A percentile compares a stretch with the other conserved stretches of the same genome.
These are phyloP conservation scores for Microsporum audouinii DNA, from an alignment of 2,329 filamentous ascomycete species.

Conservation along the genomic window DNA sequence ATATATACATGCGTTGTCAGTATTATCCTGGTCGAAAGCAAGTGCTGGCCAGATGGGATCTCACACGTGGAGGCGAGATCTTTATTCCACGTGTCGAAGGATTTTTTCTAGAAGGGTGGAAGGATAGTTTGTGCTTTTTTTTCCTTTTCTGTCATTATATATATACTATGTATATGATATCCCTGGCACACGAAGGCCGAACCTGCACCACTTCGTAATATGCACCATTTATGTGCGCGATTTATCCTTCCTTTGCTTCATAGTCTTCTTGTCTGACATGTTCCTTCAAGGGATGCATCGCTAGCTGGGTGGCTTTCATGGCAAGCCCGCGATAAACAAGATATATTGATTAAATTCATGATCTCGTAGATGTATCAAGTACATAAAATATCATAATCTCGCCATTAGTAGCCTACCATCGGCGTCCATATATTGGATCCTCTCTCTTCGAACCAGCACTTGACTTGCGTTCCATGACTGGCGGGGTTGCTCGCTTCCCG, in stretches of 20 bases:
- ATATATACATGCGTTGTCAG: not conserved
- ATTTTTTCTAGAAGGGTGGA: not conserved
- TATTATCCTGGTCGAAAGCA: not conserved
- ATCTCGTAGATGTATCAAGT: not conserved
- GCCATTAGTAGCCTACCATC: constrained; percentile 15
- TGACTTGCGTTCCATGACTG: constrained; percentile 11
- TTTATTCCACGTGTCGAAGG: not conserved
- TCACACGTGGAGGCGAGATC: not conserved
- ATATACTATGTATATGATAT: too few relatives aligned
- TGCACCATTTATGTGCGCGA: too few relatives aligned
- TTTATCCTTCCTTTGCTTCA: too few relatives aligned
- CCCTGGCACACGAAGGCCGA: not conserved
- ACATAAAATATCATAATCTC: not conserved
- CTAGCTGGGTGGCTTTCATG: too few relatives aligned
- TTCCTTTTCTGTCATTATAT: not conserved
- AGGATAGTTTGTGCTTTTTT: not conserved
- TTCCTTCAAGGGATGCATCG: too few relatives aligned
- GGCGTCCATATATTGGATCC: constrained; percentile 21
- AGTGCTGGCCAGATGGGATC: not conserved
- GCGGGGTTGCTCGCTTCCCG: constrained; percentile 14
- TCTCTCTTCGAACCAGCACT: constrained; percentile 12
- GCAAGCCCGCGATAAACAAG: not conserved
- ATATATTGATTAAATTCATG: not conserved
- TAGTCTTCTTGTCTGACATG: too few relatives aligned
- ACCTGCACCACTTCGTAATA: too few relatives aligned